Evolutionary conservation across 2,329 filamentous ascomycete genomes (phyloP).

Genomic region (Thielaviopsis musarum): DNA sequence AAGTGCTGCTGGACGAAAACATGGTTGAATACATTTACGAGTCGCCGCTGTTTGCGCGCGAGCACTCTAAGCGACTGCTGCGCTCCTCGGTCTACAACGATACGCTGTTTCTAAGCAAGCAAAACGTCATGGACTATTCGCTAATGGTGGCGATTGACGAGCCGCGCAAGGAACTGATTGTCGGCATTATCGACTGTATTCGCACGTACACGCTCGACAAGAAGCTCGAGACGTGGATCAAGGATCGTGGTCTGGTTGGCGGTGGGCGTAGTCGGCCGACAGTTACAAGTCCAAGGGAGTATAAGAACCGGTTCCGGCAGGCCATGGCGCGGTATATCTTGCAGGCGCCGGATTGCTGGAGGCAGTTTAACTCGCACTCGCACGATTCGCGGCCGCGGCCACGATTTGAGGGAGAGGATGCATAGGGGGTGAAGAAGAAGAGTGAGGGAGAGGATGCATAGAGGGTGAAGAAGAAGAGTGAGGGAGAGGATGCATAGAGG

Average conservation of each 20-base stretch:
- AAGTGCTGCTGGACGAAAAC: conserved; percentile 93
- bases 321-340: conserved; percentile 85
- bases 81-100: conserved; percentile 93
- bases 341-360: conserved; percentile 61
- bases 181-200: conserved; percentile 97
- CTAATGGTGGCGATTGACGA: conserved; percentile 98
- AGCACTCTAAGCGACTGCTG: conserved; percentile 89
- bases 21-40: conserved; percentile 99
- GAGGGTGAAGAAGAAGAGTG: neutral
- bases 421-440: neutral
- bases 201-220: conserved; percentile 99
- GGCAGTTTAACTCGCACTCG: conserved; percentile 31
- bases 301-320: conserved; percentile 87
- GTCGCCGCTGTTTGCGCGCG: conserved; percentile 81
- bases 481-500: too few species aligned
- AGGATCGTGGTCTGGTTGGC: conserved; percentile 73
- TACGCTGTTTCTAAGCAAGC: conserved; percentile 80
- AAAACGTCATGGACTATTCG: conserved; percentile 98
- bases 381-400: neutral
- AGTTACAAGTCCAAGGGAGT: conserved; percentile 93
- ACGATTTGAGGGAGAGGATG: neutral
- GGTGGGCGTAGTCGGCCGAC: conserved; percentile 72
- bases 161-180: conserved; percentile 71
- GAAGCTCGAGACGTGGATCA: conserved; percentile 99
- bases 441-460: too few species aligned